A percentile compares a stretch with the other conserved stretches of the same genome.
Conservation (phyloP, 2,329 filamentous ascomycete species). For the Microdochium bolleyi region DNA sequence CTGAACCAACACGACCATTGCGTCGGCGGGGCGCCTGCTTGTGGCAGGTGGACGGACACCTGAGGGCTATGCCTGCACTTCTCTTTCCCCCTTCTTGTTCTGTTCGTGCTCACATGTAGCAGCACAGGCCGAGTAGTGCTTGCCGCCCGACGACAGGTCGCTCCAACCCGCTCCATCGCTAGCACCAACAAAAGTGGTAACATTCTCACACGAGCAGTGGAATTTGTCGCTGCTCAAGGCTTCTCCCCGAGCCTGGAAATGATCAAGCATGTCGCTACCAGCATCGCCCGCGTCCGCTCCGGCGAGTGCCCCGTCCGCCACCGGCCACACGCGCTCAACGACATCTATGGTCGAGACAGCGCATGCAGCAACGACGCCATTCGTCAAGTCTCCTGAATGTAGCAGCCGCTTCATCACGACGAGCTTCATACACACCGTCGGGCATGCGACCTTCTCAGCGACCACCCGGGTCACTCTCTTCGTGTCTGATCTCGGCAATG, state of each 20-base stretch:
- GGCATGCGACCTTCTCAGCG: neutral
- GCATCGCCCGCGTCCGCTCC: neutral
- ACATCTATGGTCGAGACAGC: neutral
- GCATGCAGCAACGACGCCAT: neutral
- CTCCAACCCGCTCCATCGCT: neutral
- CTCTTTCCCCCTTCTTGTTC: neutral
- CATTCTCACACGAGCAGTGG: neutral
- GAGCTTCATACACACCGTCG: neutral
- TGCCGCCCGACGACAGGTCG: too few relatives aligned
- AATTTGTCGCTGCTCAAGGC: too few relatives aligned
- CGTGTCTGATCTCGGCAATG: neutral
- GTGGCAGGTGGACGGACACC: neutral
- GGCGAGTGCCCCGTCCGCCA: neutral
- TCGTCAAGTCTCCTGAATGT: neutral
- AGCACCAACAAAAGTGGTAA: neutral
- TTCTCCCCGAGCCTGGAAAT: neutral
- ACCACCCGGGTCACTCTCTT: neutral
- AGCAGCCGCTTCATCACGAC: neutral
- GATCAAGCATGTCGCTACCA: neutral
- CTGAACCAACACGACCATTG: neutral
- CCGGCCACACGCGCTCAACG: neutral
- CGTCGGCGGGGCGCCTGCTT: neutral
- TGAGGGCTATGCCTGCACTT: neutral
- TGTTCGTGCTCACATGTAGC: neutral
- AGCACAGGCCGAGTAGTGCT: neutral